These are phyloP conservation scores for Arthroderma uncinatum DNA, from an alignment of 2,329 filamentous ascomycete genomes.

Conservation along the genomic window DNA sequence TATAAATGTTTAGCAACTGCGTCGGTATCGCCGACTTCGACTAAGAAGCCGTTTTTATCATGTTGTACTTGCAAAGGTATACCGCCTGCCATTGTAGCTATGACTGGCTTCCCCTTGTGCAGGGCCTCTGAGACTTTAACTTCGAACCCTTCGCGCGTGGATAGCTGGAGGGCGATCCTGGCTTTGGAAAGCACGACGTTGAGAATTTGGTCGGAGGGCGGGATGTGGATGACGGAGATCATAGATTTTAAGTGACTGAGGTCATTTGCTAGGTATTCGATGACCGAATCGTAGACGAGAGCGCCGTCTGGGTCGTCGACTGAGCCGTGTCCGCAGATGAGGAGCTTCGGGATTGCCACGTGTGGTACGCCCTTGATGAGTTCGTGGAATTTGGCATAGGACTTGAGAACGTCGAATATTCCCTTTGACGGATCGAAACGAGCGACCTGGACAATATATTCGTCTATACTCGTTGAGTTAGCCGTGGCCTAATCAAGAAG, in stretches of 20 bases:
- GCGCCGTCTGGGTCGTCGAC: constrained; percentile 70
- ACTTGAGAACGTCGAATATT: constrained; percentile 63
- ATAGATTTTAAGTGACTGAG: constrained; percentile 53
- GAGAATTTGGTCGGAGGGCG: constrained; percentile 67
- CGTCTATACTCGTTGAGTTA: constrained; percentile 31
- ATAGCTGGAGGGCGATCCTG: constrained; percentile 65
- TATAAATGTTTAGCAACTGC: constrained; percentile 42
- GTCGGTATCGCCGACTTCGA: constrained; percentile 58
- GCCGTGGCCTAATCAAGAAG: constrained; percentile 29
- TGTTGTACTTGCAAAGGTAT: constrained; percentile 69
- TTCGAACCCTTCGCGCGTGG: constrained; percentile 72
- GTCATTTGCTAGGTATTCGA: constrained; percentile 52
- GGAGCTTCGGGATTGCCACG: constrained; percentile 54
- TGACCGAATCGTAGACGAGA: constrained; percentile 59
- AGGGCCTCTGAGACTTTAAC: constrained; percentile 77
- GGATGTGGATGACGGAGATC: constrained; percentile 64
- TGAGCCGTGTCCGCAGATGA: constrained; percentile 68
- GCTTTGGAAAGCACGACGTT: constrained; percentile 64
- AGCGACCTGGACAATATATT: constrained; percentile 70
- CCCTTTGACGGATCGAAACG: constrained; percentile 78
- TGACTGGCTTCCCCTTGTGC: constrained; percentile 67
- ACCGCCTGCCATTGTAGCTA: constrained; percentile 64
- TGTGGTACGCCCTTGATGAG: constrained; percentile 42
- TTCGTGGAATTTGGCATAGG: constrained; percentile 60
- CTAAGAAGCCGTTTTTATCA: constrained; percentile 60